These are phyloP conservation scores for Linum tenue DNA, from an alignment of 345 rosid species.

Conservation along the genomic window DNA sequence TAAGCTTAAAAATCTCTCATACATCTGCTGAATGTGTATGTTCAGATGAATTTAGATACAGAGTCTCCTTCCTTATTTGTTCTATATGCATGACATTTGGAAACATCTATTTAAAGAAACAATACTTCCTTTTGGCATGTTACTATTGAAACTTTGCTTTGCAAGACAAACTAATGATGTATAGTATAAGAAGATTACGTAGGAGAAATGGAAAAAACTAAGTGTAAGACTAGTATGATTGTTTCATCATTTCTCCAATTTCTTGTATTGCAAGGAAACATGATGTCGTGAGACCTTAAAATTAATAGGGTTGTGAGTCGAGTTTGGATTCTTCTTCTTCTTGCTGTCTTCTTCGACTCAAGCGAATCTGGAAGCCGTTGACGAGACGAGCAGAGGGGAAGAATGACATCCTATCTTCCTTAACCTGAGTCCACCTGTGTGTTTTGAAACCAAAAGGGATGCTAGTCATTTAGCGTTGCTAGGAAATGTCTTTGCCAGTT, in stretches of 20 bases:
- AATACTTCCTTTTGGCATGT: too few species aligned
- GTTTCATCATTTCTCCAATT: background rate
- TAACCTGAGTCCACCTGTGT: slow-evolving; percentile 63
- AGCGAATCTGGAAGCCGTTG: slow-evolving; percentile 60
- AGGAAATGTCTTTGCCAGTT: too few species aligned
- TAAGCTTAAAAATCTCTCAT: background rate
- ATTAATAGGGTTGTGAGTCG: background rate
- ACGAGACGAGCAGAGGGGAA: slow-evolving; percentile 82
- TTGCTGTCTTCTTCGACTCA: slow-evolving; percentile 20
- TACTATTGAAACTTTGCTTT: too few species aligned
- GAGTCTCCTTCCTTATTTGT: too few species aligned
- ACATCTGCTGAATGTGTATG: too few species aligned
- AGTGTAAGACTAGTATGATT: background rate
- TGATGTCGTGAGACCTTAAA: background rate
- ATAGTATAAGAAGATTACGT: too few species aligned
- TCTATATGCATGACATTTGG: too few species aligned
- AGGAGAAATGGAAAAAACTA: background rate
- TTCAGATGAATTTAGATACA: too few species aligned
- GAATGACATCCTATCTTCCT: slow-evolving; percentile 65
- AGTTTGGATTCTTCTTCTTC: background rate
- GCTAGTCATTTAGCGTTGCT: background rate
- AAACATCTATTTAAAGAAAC: too few species aligned
- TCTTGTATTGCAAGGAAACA: background rate
- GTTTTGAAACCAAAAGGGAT: background rate
- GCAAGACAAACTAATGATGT: too few species aligned